Percentiles rank a stretch among this genome's conserved stretches.
These are phyloP conservation scores for Chloroidium sp. DNA, from an alignment of 163 green algal species.

Conservation along the genomic window DNA sequence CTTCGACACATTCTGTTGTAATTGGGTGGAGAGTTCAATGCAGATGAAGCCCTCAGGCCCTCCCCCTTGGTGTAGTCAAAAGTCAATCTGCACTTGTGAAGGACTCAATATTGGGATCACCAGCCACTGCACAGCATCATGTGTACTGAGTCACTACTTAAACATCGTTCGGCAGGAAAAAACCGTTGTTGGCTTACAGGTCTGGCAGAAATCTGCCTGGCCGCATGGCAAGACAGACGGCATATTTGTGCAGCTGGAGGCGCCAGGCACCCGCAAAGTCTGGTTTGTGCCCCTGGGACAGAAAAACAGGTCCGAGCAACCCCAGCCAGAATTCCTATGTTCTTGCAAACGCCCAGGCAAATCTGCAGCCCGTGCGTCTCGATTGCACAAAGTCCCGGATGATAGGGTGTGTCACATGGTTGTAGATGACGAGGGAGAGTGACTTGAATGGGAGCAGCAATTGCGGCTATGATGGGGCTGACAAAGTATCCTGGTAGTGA, in stretches of 20 bases:
- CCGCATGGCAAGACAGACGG: conserved; percentile 2
- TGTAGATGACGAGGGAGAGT: too few species aligned
- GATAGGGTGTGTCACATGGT: too few species aligned
- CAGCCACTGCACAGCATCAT: background rate
- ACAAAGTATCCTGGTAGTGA: too few species aligned
- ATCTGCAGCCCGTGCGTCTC: too few species aligned
- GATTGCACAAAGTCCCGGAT: too few species aligned
- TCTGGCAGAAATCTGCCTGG: conserved; percentile 20
- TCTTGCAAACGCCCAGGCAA: too few species aligned
- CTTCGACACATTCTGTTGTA: too few species aligned
- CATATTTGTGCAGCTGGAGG: conserved; percentile 19
- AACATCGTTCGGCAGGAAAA: background rate
- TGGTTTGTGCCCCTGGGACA: conserved; percentile 1
- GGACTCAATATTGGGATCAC: background rate
- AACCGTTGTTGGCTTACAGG: conserved; percentile 5
- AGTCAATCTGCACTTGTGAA: background rate
- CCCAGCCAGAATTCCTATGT: background rate
- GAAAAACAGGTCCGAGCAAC: background rate
- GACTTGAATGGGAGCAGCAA: too few species aligned
- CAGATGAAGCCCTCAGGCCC: too few species aligned
- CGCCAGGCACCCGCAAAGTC: background rate
- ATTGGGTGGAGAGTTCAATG: too few species aligned
- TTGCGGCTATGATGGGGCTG: too few species aligned
- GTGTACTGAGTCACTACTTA: background rate
- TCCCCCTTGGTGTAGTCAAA: too few species aligned